A percentile compares a stretch with the other conserved stretches of the same genome.
phyloP scores from a whole-genome alignment of 176 grass and related monocot genomes.

The Tillandsia fasciculata region DNA sequence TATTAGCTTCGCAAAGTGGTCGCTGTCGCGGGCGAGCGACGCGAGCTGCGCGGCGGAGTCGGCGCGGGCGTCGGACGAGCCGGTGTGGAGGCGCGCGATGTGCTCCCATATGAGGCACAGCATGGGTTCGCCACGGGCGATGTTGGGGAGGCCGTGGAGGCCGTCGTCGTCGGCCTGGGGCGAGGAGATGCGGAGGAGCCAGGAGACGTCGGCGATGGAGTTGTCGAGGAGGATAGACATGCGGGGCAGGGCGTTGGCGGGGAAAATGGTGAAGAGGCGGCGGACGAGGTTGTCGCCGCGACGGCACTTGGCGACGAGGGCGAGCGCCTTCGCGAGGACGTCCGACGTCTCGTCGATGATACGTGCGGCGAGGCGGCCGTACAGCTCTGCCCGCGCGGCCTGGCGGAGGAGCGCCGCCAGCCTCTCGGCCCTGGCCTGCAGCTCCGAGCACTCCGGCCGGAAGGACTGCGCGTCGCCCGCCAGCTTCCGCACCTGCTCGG shows the following conservation, averaged over 20 bases:
- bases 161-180: slow-evolving; percentile 17
- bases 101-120: slow-evolving; percentile 76
- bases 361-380: slow-evolving; percentile 68
- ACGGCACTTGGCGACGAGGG: slow-evolving; percentile 46
- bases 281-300: slow-evolving; percentile 52
- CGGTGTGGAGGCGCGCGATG: slow-evolving; percentile 53
- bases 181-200: slow-evolving; percentile 13
- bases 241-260: slow-evolving; percentile 3
- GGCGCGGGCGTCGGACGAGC: slow-evolving; percentile 41
- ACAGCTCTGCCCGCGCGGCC: slow-evolving; percentile 70
- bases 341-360: slow-evolving; percentile 47
- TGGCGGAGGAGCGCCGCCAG: slow-evolving; percentile 72
- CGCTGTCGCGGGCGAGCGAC: slow-evolving; percentile 68
- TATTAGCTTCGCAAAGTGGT: slow-evolving; percentile 58
- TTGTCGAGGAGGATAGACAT: slow-evolving; percentile 15
- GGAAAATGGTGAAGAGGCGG: slow-evolving; percentile 41
- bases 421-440: slow-evolving; percentile 48
- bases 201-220: slow-evolving; percentile 12
- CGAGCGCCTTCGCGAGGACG: slow-evolving; percentile 44
- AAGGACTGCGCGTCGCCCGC: slow-evolving; percentile 38
- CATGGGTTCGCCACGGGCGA: slow-evolving; percentile 68
- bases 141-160: slow-evolving; percentile 53
- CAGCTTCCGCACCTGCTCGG: slow-evolving; percentile 67
- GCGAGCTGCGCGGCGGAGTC: slow-evolving; percentile 65
- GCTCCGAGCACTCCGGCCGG: slow-evolving; percentile 57